A percentile compares a stretch with the other conserved stretches of the same genome.
Conservation (phyloP, 1,284 basidiomycete species). For the Ceratobasidium sp. region DNA sequence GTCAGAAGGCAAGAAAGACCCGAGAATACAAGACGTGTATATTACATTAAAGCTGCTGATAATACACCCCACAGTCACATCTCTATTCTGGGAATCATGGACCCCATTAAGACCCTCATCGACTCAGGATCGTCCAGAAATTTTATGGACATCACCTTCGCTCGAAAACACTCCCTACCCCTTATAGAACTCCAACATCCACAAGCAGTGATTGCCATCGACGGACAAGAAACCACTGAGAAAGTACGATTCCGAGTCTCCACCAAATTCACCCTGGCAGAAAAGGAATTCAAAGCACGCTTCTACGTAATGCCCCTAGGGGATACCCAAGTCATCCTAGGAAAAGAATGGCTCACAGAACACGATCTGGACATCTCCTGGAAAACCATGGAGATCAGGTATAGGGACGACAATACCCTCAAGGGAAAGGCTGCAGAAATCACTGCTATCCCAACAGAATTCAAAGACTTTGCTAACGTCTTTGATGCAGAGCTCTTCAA, state of each 20-base stretch:
- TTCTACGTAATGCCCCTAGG: slow-evolving; percentile 14
- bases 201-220: background rate
- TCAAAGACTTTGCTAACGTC: slow-evolving; percentile 40
- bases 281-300: background rate
- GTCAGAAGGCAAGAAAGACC: background rate
- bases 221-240: background rate
- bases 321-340: slow-evolving; percentile 35
- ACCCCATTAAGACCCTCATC: background rate
- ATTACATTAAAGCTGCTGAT: background rate
- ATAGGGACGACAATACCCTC: background rate
- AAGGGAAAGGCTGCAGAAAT: background rate
- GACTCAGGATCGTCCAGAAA: background rate
- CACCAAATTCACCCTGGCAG: background rate
- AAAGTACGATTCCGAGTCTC: background rate
- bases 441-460: slow-evolving; percentile 24
- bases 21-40: background rate
- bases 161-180: too few species aligned
- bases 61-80: background rate
- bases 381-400: background rate
- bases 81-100: background rate
- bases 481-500: slow-evolving; percentile 41
- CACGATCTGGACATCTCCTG: slow-evolving; percentile 42
- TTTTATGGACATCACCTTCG: background rate
- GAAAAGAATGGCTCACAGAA: slow-evolving; percentile 41
- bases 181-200: background rate